These are phyloP conservation scores for Jatropha multifida DNA, from an alignment of 441 rosid genomes.

Conservation along the genomic window DNA sequence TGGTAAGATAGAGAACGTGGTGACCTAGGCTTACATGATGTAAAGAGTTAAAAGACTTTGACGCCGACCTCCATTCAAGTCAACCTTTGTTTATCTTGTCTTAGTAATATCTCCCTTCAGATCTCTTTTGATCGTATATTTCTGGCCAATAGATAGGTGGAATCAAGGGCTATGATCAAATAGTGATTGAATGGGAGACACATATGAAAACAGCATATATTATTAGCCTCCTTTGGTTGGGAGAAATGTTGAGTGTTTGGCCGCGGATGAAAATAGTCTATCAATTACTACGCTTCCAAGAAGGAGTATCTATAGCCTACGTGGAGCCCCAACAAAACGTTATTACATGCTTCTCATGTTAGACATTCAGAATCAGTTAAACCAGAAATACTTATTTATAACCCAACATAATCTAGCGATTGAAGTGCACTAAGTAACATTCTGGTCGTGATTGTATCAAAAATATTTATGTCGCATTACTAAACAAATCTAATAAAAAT, in stretches of 20 bases:
- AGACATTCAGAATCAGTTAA: no score
- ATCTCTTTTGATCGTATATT: not conserved
- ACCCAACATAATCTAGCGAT: no score
- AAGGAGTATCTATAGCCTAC: not conserved
- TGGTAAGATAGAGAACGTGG: slow-evolving; percentile 26
- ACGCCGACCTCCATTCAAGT: slow-evolving; percentile 45
- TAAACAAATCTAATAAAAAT: no score
- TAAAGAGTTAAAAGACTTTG: slow-evolving; percentile 41
- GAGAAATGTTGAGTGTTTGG: not conserved
- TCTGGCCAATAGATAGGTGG: no score
- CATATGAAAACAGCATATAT: not conserved
- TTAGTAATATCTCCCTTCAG: not conserved
- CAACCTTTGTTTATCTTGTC: not conserved
- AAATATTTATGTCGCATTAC: no score
- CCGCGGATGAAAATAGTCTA: not conserved
- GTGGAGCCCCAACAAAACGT: no score
- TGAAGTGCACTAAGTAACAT: no score
- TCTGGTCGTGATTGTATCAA: no score
- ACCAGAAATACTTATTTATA: no score
- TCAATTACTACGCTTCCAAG: not conserved
- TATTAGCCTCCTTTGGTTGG: no score
- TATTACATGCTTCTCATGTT: no score
- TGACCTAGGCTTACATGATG: slow-evolving; percentile 24
- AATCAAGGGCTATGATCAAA: slow-evolving; percentile 9
- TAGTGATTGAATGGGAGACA: not conserved